Evolutionary conservation across 176 grass and related monocot genomes (phyloP), one percentile per base, ranked within the genome.

Genomic region (Elaeis guineensis): DNA sequence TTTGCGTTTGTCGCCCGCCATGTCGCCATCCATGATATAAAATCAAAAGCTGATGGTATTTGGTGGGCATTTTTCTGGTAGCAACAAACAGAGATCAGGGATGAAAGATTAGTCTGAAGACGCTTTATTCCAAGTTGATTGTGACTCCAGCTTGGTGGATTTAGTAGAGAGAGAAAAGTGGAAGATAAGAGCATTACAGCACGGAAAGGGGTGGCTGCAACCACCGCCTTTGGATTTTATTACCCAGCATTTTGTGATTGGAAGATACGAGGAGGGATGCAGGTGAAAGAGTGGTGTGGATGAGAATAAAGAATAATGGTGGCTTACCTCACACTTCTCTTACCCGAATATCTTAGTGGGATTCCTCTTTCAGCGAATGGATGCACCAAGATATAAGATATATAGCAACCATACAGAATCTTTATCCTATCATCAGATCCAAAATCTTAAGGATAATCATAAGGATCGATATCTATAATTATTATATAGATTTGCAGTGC

Each of bases 31-130:
- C 76, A 2, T 44, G 2, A 44, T 44, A 14, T 44, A 44, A 44
- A 12, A 44, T 44, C 8, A 44, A 44, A 44, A 44, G 35, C 11
- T 0, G 35, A 14, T 66, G 69, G 72, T 59, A 77, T 89, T 75
- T 29, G 76, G 63, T 71, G 75, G 23, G 59, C 70, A 79, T 54
- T 79, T 69, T 69, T 30, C 28, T 74, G 62, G 78, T 78, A 72
- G 57, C 62, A 57, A 22, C 86, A 75, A 80, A 32, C 52, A 73
- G 63, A 78, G 65, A 44, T 75, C 73, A 77, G 79, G 69, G 52
- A 78, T 79, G 67, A 22, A 70, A 70, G 83, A 83, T 86, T 67
- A 80, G 62, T 52, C 69, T 77, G 58, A 77, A 91, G 76, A 91
- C 83, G 83, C 56, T 80, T 51, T 67, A 69, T 80, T 76, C 73